phyloP scores from a whole-genome alignment of 2,329 filamentous ascomycete species.

The Aspergillus felis region DNA sequence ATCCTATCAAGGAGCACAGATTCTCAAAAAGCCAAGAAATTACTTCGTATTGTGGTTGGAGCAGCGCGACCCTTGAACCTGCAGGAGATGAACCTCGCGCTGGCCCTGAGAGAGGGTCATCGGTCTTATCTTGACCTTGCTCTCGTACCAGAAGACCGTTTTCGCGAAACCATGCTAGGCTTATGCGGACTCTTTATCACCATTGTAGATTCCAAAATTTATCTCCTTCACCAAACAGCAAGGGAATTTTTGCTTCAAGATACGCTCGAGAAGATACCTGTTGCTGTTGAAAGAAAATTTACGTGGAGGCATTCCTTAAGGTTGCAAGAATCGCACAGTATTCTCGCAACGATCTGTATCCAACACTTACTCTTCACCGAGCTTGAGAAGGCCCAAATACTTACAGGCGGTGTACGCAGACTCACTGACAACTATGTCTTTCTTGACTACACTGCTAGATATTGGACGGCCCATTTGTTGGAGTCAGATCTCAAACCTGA shows the following conservation, averaged over 20 bases:
- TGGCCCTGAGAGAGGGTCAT: constrained; percentile 4
- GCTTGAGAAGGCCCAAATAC: too few species aligned
- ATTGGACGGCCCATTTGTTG: too few species aligned
- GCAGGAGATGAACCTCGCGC: constrained; percentile 10
- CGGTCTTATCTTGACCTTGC: not conserved
- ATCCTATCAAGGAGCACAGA: constrained; percentile 10
- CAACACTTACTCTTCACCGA: too few species aligned
- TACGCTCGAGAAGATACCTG: not conserved
- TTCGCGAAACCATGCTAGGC: not conserved
- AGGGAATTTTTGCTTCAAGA: not conserved
- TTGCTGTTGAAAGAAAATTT: not conserved
- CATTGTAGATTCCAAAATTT: not conserved
- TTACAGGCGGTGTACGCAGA: too few species aligned
- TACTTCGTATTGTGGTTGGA: constrained; percentile 12
- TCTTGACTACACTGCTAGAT: too few species aligned
- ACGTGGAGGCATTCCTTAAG: too few species aligned
- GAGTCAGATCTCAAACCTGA: too few species aligned
- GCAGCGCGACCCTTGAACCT: constrained; percentile 13
- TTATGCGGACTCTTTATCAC: not conserved
- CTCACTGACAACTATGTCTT: too few species aligned
- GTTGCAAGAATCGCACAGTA: not conserved
- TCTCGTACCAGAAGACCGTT: not conserved
- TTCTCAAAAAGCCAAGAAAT: constrained; percentile 1
- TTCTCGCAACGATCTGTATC: too few species aligned
- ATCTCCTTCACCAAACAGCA: not conserved